Conservation (phyloP, 1,284 basidiomycete genomes). For the Porphyrellus sp. region DNA sequence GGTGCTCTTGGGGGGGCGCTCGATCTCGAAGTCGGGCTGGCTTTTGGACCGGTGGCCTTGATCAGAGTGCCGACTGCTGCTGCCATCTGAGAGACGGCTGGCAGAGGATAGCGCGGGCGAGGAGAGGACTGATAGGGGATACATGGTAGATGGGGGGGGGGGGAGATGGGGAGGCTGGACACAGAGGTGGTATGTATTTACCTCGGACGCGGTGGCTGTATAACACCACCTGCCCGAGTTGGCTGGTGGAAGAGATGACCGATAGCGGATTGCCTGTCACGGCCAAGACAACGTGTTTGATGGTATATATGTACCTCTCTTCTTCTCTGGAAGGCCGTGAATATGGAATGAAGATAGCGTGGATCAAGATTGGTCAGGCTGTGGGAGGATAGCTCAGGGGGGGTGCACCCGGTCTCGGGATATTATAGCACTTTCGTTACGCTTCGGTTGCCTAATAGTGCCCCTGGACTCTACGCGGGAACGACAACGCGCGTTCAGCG, state of each 20-base stretch:
- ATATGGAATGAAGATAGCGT: slow-evolving; percentile 31
- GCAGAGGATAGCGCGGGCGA: slow-evolving; percentile 34
- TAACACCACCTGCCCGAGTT: slow-evolving; percentile 32
- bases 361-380: slow-evolving; percentile 33
- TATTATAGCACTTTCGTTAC: slow-evolving; percentile 10
- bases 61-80: slow-evolving; percentile 36
- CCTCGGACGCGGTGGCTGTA: slow-evolving; percentile 35
- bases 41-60: slow-evolving; percentile 36
- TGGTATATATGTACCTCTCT: slow-evolving; percentile 19
- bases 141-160: slow-evolving; percentile 23
- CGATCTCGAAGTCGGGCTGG: slow-evolving; percentile 55
- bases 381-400: slow-evolving; percentile 26
- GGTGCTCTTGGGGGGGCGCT: slow-evolving; percentile 46
- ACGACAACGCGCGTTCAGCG: slow-evolving; percentile 28
- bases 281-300: slow-evolving; percentile 34
- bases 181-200: slow-evolving; percentile 33
- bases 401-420: slow-evolving; percentile 9
- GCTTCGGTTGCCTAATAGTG: slow-evolving; percentile 1
- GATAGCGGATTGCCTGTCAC: slow-evolving; percentile 32
- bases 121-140: slow-evolving; percentile 28
- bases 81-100: slow-evolving; percentile 35
- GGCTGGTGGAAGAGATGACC: slow-evolving; percentile 27
- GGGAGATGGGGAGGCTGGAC: slow-evolving; percentile 9
- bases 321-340: slow-evolving; percentile 28
- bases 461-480: neutral